Evolutionary conservation across 2,329 filamentous ascomycete genomes (phyloP).

Genomic region (Coniochaeta sp.): DNA sequence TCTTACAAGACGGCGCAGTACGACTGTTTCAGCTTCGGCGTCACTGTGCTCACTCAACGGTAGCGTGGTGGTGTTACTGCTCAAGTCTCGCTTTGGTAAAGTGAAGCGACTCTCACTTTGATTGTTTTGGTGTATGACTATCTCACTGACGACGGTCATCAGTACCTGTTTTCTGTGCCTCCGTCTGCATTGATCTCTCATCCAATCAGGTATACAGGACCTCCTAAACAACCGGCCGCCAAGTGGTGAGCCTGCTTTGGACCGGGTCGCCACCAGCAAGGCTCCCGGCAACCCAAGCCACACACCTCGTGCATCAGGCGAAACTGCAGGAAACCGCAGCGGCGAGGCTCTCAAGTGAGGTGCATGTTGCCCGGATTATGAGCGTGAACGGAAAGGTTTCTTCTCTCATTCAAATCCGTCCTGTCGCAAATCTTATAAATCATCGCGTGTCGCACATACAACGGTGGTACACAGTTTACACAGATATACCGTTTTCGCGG

Average conservation of each 20-base stretch:
- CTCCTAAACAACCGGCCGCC: neutral
- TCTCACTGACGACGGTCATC: too few species aligned
- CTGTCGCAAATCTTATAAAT: too few species aligned
- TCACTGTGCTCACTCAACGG: neutral
- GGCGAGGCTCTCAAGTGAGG: conserved; percentile 1
- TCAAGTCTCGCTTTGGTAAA: neutral
- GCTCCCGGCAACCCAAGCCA: neutral
- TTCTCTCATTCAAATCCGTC: too few species aligned
- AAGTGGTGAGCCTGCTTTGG: neutral
- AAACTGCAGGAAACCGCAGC: neutral
- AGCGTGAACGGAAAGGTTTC: neutral
- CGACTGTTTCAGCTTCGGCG: neutral
- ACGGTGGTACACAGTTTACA: too few species aligned
- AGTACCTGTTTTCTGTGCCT: too few species aligned
- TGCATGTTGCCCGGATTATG: neutral
- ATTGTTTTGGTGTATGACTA: too few species aligned
- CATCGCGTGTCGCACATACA: too few species aligned
- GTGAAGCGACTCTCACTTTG: too few species aligned
- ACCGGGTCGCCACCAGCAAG: neutral
- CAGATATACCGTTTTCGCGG: too few species aligned
- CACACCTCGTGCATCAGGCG: neutral
- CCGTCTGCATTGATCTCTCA: too few species aligned
- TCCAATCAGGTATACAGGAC: neutral
- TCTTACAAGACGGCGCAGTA: neutral
- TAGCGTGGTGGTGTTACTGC: neutral